These are phyloP conservation scores for Raddia distichophylla DNA, from an alignment of 176 grass and related monocot genomes.

Conservation along the genomic window DNA sequence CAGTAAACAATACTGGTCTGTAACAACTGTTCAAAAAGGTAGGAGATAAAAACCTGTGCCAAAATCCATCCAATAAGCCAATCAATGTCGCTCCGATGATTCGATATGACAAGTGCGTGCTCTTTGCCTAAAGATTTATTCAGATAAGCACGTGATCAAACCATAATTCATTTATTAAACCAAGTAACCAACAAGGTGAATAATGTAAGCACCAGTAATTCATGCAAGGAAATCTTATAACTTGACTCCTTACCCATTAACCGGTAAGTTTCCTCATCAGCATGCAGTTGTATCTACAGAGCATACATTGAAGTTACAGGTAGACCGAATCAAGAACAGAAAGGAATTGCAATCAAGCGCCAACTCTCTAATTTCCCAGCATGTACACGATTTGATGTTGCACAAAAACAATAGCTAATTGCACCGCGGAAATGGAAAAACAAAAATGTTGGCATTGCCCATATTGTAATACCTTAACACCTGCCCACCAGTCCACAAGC, in stretches of 20 bases:
- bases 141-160: slow-evolving; percentile 28
- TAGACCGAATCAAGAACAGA: not conserved
- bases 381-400: not conserved
- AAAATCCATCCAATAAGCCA: slow-evolving; percentile 96
- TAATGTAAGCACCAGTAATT: slow-evolving; percentile 22
- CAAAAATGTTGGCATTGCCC: not conserved
- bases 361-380: not conserved
- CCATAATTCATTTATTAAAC: not conserved
- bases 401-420: not conserved
- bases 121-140: slow-evolving; percentile 68
- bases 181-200: not conserved
- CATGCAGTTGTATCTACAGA: slow-evolving; percentile 70
- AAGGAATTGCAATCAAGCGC: not conserved
- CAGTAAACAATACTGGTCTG: not conserved
- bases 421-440: not conserved
- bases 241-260: slow-evolving; percentile 56
- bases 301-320: slow-evolving; percentile 4
- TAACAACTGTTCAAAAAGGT: slow-evolving; percentile 17
- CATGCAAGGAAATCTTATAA: slow-evolving; percentile 2
- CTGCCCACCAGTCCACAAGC: slow-evolving; percentile 99
- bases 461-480: slow-evolving; percentile 66
- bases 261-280: slow-evolving; percentile 61
- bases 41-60: slow-evolving; percentile 63
- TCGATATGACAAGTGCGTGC: slow-evolving; percentile 73
- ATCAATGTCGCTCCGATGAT: slow-evolving; percentile 90